phyloP scores from a whole-genome alignment of 2,329 filamentous ascomycete genomes.

The Cytospora schulzeri region DNA sequence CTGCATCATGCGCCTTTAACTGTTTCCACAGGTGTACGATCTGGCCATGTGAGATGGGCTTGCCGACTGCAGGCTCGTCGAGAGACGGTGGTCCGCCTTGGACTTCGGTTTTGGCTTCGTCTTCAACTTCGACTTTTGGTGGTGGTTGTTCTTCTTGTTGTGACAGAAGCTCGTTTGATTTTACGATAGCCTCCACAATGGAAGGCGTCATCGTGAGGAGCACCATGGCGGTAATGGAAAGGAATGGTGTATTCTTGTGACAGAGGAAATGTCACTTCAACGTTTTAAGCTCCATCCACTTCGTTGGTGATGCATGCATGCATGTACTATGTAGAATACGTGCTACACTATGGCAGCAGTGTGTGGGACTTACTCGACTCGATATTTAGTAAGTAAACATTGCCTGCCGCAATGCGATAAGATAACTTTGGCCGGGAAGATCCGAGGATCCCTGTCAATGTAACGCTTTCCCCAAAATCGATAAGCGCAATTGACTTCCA shows the following conservation, averaged over 20 bases:
- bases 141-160: constrained; percentile 13
- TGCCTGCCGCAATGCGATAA: too few relatives aligned
- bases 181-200: constrained; percentile 63
- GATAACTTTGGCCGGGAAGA: constrained; percentile 5
- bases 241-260: background rate
- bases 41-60: constrained; percentile 72
- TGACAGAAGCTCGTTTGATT: constrained; percentile 32
- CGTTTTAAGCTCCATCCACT: constrained; percentile 6
- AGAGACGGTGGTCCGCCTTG: constrained; percentile 54
- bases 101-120: constrained; percentile 36
- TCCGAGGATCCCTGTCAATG: constrained; percentile 15
- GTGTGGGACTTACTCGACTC: too few relatives aligned
- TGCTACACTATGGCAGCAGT: too few relatives aligned
- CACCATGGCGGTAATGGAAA: constrained; percentile 59
- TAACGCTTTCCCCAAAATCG: background rate
- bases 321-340: too few relatives aligned
- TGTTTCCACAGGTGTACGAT: constrained; percentile 63
- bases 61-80: constrained; percentile 54
- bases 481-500: constrained; percentile 12
- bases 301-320: background rate
- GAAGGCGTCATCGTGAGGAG: constrained; percentile 74
- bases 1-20: constrained; percentile 42
- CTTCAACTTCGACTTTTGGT: constrained; percentile 15
- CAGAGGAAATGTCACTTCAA: background rate
- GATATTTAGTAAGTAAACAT: too few relatives aligned